Percentiles rank a stretch among this genome's conserved stretches.
phyloP scores from a whole-genome alignment of 495 filamentous ascomycete species.

The Annulohypoxylon bovei region DNA sequence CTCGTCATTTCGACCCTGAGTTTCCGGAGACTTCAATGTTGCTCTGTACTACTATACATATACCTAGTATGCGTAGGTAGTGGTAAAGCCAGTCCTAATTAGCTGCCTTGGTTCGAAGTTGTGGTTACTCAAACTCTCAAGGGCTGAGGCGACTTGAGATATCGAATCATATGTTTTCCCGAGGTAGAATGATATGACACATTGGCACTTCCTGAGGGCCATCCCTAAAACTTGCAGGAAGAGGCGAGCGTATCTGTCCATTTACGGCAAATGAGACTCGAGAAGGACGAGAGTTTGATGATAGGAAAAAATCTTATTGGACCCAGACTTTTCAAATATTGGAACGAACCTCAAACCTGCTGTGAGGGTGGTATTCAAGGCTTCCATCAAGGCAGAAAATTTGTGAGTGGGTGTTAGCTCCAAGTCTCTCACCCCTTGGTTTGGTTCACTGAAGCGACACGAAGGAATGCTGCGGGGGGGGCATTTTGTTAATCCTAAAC shows the following conservation, averaged over 20 bases:
- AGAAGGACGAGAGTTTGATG: conserved; percentile 17
- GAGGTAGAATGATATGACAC: conserved; percentile 22
- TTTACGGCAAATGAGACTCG: conserved; percentile 37
- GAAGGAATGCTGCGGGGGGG: conserved; percentile 36
- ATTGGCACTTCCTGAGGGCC: conserved; percentile 8
- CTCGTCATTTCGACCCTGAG: conserved; percentile 30
- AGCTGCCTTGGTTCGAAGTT: neutral
- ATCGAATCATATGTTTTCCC: neutral
- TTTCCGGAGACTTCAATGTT: conserved; percentile 7
- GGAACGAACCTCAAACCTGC: conserved; percentile 35
- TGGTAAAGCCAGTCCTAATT: neutral
- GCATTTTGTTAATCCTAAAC: conserved; percentile 41
- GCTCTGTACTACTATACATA: conserved; percentile 13
- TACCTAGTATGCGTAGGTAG: neutral
- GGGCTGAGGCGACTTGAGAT: neutral
- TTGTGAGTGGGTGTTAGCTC: neutral
- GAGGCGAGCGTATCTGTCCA: conserved; percentile 23
- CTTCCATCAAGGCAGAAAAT: conserved; percentile 30
- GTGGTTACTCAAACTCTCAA: neutral
- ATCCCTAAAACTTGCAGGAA: conserved; percentile 25
- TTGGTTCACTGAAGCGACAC: conserved; percentile 24
- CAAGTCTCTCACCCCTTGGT: neutral
- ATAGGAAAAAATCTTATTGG: conserved; percentile 32
- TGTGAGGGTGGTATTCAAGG: conserved; percentile 32
- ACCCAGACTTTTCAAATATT: conserved; percentile 32